Conservation (phyloP, 306 rosid genomes). For the Castanea crenata region DNA sequence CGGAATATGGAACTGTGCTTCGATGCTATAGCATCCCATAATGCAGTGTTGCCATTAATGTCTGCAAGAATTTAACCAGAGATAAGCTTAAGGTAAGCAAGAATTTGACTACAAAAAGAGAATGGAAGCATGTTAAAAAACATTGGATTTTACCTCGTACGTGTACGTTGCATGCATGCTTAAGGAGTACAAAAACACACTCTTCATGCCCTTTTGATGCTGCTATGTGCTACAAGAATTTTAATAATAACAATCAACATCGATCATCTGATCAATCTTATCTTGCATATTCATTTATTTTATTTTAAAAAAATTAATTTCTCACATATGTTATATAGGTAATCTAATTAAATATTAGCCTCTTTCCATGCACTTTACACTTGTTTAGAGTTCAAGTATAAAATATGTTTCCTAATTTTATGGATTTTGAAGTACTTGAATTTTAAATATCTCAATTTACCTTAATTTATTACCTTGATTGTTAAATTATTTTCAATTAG, state of each 20-base stretch:
- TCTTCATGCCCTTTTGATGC: conserved; percentile 76
- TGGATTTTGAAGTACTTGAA: too few relatives aligned
- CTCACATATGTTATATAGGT: neutral
- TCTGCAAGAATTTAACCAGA: conserved; percentile 37
- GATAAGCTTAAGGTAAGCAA: neutral
- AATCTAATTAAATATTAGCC: too few relatives aligned
- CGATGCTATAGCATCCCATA: conserved; percentile 75
- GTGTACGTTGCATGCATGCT: conserved; percentile 55
- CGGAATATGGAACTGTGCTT: conserved; percentile 62
- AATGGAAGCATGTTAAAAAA: neutral
- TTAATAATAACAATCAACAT: neutral
- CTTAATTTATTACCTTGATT: too few relatives aligned
- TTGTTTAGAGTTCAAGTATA: too few relatives aligned
- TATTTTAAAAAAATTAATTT: neutral
- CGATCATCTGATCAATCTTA: neutral
- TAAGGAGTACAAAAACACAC: conserved; percentile 68
- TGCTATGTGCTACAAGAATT: conserved; percentile 61
- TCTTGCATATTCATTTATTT: neutral
- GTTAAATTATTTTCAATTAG: too few relatives aligned
- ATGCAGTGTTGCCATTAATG: conserved; percentile 61
- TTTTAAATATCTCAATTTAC: too few relatives aligned
- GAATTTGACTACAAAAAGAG: neutral
- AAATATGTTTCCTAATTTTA: too few relatives aligned
- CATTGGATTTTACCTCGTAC: conserved; percentile 42
- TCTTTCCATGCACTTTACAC: too few relatives aligned